Base-by-base conservation (phyloP, 2,329 filamentous ascomycete genomes). In the Cryphonectria radicalis region DNA sequence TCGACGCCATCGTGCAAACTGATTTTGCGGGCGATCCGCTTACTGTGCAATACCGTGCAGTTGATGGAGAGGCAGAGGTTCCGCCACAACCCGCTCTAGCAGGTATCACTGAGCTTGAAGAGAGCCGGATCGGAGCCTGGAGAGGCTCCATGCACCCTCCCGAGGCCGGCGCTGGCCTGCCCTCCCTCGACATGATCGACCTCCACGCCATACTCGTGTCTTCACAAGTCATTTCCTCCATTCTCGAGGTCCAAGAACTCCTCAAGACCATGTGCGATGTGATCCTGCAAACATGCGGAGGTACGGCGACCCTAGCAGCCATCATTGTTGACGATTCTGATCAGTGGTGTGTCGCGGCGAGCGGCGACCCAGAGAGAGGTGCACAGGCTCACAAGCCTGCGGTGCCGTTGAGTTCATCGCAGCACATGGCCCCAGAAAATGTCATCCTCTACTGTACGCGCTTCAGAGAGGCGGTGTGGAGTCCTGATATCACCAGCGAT, bases 221-320 rank as follows among this genome's bases (percentile, higher is more conserved):
- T 3, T 94, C 91, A 13, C 93, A 94, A 77, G 88, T 95, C 60
- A 90, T 95, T 60, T 95, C 92, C 5, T 94, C 92, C 22, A 91
- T 94, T 66, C 81, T 95, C 14, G 88, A 92, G 74, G 88, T 95
- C 17, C 92, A 95, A 74, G 88, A 91, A 76, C 85, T 95, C 4
- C 86, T 95, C 73, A 90, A 91, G 69, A 94, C 92, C 59, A 93
- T 95, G 89, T 93, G 92, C 75, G 90, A 93, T 73, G 93, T 95
- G 73, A 93, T 95, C 65, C 80, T 95, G 37, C 91, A 94, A 75
- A 93, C 91, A 0, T 94, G 92, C 67, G 92, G 92, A 55, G 88
- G 89, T 43, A 86, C 89, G 10, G 92, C 91, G 11, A 91, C 91
- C 2, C 84, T 92, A 7, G 92, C 91, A 25, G 92, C 91, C 19